Percentiles rank a stretch among this genome's conserved stretches.
These are phyloP conservation scores for Stagonosporopsis vannaccii DNA, from an alignment of 2,329 filamentous ascomycete genomes.

Conservation along the genomic window DNA sequence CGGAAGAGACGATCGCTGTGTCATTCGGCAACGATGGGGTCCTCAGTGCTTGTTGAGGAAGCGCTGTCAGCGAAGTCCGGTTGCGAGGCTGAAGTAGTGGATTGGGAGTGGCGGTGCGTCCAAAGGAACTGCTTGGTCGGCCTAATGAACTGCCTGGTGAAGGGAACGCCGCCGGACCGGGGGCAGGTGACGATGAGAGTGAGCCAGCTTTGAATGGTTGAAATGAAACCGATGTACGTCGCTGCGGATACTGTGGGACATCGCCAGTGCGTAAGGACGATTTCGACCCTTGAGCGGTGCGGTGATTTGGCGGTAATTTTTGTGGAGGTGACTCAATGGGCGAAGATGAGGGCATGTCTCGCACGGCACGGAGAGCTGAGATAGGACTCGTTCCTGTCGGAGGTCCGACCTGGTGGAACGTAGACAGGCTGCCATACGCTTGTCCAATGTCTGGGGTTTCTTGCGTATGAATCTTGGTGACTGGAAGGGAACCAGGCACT, in stretches of 20 bases:
- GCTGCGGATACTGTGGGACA: slow-evolving; percentile 60
- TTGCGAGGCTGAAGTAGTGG: slow-evolving; percentile 65
- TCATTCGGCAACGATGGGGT: slow-evolving; percentile 70
- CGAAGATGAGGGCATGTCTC: slow-evolving; percentile 60
- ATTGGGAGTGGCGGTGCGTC: slow-evolving; percentile 31
- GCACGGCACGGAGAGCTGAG: slow-evolving; percentile 77
- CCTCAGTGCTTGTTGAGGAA: slow-evolving; percentile 76
- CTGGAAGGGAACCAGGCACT: slow-evolving; percentile 77
- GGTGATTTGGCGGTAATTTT: slow-evolving; percentile 56
- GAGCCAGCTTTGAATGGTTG: slow-evolving; percentile 97
- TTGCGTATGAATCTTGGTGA: slow-evolving; percentile 58
- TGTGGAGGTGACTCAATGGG: slow-evolving; percentile 60
- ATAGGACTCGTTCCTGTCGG: slow-evolving; percentile 84
- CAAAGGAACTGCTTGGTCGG: slow-evolving; percentile 35
- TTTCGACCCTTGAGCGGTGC: slow-evolving; percentile 57
- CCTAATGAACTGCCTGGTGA: slow-evolving; percentile 51
- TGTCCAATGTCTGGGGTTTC: slow-evolving; percentile 71
- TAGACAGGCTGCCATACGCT: slow-evolving; percentile 88
- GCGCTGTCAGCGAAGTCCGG: slow-evolving; percentile 74
- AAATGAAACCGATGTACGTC: slow-evolving; percentile 86
- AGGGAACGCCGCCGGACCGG: slow-evolving; percentile 57
- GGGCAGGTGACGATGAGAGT: slow-evolving; percentile 84
- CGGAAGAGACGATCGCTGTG: slow-evolving; percentile 68
- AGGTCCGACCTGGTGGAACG: slow-evolving; percentile 80
- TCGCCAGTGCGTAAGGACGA: slow-evolving; percentile 61